Conservation (phyloP, 495 filamentous ascomycete genomes). For the Penicillium soppii region DNA sequence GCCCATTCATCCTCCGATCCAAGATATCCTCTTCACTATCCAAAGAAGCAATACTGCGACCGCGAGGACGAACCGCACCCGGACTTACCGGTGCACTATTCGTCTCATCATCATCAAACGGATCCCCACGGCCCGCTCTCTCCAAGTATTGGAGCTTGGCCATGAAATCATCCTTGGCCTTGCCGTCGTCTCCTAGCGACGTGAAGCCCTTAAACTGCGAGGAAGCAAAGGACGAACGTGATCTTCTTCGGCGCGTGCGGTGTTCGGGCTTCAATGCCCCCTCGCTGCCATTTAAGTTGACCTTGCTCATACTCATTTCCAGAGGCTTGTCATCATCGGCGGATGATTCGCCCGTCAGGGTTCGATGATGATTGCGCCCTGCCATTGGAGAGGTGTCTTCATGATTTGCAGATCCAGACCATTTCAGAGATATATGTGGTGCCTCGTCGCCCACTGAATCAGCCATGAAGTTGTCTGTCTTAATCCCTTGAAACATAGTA, state of each 20-base stretch:
- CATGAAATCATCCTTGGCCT: conserved; percentile 21
- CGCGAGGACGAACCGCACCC: conserved; percentile 25
- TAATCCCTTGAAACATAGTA: conserved; percentile 59
- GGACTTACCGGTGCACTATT: conserved; percentile 29
- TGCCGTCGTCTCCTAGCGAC: conserved; percentile 4
- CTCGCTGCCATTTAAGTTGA: conserved; percentile 17
- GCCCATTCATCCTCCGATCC: conserved; percentile 78
- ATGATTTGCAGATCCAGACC: not conserved
- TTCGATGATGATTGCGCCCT: conserved; percentile 39
- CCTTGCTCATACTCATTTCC: conserved; percentile 66
- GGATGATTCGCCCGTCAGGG: conserved; percentile 59
- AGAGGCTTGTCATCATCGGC: conserved; percentile 77
- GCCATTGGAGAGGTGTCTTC: not conserved
- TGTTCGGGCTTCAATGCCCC: not conserved
- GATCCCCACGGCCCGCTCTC: conserved; percentile 8
- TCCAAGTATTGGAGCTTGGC: conserved; percentile 24
- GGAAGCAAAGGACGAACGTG: conserved; percentile 18
- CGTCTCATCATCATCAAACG: conserved; percentile 17
- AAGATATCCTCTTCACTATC: conserved; percentile 83
- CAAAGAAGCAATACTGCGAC: conserved; percentile 67
- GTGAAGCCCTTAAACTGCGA: conserved; percentile 13
- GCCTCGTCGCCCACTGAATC: conserved; percentile 13
- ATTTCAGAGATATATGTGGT: not conserved
- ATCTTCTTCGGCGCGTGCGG: conserved; percentile 12
- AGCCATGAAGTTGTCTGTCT: conserved; percentile 33